Evolutionary conservation across 305 asterid genomes (phyloP).

Genomic region (Fraxinus baroniana): DNA sequence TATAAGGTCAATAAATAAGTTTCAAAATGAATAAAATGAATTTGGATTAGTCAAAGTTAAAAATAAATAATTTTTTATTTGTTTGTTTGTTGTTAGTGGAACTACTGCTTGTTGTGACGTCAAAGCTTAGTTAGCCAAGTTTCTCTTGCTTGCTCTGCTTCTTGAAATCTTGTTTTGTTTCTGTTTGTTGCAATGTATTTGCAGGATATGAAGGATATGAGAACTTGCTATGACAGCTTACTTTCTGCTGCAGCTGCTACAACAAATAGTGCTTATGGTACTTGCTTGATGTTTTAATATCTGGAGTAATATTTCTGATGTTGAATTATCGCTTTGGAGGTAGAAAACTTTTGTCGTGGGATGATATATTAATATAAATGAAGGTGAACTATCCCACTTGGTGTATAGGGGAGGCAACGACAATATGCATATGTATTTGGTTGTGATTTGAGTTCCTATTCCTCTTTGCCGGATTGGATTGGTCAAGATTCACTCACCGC

Average conservation of each 20-base stretch:
- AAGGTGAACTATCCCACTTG: not conserved
- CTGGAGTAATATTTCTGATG: conserved; percentile 12
- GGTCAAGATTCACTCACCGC: not conserved
- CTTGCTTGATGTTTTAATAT: conserved; percentile 22
- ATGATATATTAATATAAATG: not conserved
- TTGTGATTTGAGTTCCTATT: not conserved
- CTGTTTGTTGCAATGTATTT: conserved; percentile 22
- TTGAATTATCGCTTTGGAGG: conserved; percentile 9
- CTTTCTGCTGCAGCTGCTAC: conserved; percentile 97
- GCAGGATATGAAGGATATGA: conserved; percentile 96
- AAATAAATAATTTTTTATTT: not conserved
- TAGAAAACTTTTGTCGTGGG: not conserved
- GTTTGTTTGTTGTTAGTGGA: not conserved
- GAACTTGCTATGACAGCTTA: conserved; percentile 80
- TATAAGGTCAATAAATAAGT: not conserved
- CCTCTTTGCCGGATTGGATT: not conserved
- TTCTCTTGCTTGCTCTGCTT: not conserved
- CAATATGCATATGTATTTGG: not conserved
- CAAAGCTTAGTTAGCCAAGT: not conserved
- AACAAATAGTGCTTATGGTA: conserved; percentile 93
- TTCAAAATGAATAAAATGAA: not conserved
- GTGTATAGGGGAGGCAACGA: not conserved
- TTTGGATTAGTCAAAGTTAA: not conserved
- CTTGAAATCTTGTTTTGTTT: conserved; percentile 11
- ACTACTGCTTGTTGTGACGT: not conserved